These are phyloP conservation scores for Plasmodium gaboni DNA, from an alignment of 169 alveolate genomes.

Conservation along the genomic window DNA sequence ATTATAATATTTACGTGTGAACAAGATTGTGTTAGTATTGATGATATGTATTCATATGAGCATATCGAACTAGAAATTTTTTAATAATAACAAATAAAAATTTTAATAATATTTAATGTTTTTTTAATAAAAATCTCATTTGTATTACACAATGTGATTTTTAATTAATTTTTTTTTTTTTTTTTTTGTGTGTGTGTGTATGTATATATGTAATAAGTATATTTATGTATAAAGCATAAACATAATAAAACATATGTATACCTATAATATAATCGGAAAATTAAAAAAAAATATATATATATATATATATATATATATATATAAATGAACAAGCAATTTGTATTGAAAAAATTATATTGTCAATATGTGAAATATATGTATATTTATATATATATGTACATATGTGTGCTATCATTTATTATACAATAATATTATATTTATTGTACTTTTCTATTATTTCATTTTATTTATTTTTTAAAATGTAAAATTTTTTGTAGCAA, in stretches of 20 bases:
- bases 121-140: conserved; percentile 2
- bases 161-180: conserved; percentile 24
- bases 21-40: conserved; percentile 55
- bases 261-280: conserved; percentile 7
- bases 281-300: conserved; percentile 4
- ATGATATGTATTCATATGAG: conserved; percentile 70
- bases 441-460: neutral
- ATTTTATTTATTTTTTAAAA: conserved; percentile 82
- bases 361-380: conserved; percentile 1
- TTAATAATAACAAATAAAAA: conserved; percentile 3
- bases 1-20: conserved; percentile 67
- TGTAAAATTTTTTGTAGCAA: conserved; percentile 92
- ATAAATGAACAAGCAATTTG: neutral
- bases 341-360: conserved; percentile 4
- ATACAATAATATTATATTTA: neutral
- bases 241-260: neutral
- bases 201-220: conserved; percentile 11
- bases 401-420: neutral
- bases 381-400: neutral
- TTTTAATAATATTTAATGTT: conserved; percentile 3
- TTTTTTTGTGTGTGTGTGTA: conserved; percentile 15
- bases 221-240: neutral
- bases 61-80: conserved; percentile 61
- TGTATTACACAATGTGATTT: neutral
- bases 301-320: conserved; percentile 12